Evolutionary conservation across 164 flowering plant genomes (phyloP).

Genomic region (Brasenia schreberi): DNA sequence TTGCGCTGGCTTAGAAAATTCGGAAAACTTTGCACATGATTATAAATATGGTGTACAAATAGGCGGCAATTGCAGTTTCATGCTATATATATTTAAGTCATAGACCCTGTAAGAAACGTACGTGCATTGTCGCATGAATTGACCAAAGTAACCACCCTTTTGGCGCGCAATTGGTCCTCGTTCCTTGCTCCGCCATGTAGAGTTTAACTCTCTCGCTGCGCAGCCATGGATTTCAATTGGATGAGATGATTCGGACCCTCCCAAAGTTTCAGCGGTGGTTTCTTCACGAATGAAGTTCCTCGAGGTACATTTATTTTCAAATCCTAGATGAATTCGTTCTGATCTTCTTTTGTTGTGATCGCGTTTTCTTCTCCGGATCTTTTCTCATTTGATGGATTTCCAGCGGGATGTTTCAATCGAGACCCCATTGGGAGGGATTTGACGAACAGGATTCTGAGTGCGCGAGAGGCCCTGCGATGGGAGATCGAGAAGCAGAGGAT

Average conservation of each 20-base stretch:
- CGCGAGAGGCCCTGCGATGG: conserved; percentile 9
- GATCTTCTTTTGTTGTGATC: not conserved
- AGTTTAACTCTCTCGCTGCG: not conserved
- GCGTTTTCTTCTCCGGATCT: not conserved
- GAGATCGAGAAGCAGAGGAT: conserved; percentile 22
- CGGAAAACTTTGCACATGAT: too few species aligned
- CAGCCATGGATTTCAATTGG: not conserved
- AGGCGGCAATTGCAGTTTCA: too few species aligned
- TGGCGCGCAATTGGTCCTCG: not conserved
- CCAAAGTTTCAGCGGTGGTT: not conserved
- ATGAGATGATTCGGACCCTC: not conserved
- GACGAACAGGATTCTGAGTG: not conserved
- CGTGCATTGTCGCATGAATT: too few species aligned
- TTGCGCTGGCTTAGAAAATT: too few species aligned
- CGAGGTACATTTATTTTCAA: not conserved
- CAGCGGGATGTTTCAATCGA: not conserved
- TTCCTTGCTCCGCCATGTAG: not conserved
- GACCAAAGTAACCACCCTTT: not conserved
- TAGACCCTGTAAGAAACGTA: too few species aligned
- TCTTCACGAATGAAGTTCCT: not conserved
- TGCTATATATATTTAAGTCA: too few species aligned
- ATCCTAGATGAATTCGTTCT: not conserved
- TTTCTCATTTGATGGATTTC: not conserved
- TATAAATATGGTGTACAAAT: too few species aligned
- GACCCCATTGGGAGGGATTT: not conserved